Conservation (phyloP, 1,284 basidiomycete genomes). For the Naganishia sp. region DNA sequence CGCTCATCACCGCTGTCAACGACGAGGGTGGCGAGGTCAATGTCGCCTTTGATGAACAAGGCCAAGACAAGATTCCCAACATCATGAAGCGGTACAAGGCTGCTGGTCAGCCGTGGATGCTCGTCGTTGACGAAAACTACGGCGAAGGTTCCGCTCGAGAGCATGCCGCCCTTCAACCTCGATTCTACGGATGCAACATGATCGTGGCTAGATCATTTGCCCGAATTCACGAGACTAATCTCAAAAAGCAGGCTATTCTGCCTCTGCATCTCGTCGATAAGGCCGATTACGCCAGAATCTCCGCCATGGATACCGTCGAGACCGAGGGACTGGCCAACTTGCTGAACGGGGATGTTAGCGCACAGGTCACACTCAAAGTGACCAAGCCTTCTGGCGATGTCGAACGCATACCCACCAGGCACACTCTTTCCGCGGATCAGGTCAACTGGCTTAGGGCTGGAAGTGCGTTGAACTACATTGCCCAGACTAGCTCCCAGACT, state of each 20-base stretch:
- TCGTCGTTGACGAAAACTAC: conserved; percentile 92
- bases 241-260: conserved; percentile 96
- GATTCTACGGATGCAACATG: conserved; percentile 86
- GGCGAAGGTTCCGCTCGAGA: conserved; percentile 86
- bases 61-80: conserved; percentile 79
- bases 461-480: conserved; percentile 72
- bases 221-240: conserved; percentile 96
- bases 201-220: conserved; percentile 92
- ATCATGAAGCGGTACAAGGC: conserved; percentile 84
- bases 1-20: conserved; percentile 78
- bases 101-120: conserved; percentile 82
- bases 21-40: conserved; percentile 91
- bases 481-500: not conserved
- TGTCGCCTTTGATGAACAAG: conserved; percentile 72
- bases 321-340: conserved; percentile 64
- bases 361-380: conserved; percentile 67
- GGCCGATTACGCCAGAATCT: conserved; percentile 77
- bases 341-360: conserved; percentile 58
- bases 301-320: conserved; percentile 70
- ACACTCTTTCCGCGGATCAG: conserved; percentile 88
- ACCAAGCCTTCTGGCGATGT: conserved; percentile 64
- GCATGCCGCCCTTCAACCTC: conserved; percentile 94
- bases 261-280: conserved; percentile 90
- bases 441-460: conserved; percentile 82
- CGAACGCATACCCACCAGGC: conserved; percentile 71